These are phyloP conservation scores for Aphanomyces astaci DNA, from an alignment of 352 stramenopile genomes.

Conservation along the genomic window DNA sequence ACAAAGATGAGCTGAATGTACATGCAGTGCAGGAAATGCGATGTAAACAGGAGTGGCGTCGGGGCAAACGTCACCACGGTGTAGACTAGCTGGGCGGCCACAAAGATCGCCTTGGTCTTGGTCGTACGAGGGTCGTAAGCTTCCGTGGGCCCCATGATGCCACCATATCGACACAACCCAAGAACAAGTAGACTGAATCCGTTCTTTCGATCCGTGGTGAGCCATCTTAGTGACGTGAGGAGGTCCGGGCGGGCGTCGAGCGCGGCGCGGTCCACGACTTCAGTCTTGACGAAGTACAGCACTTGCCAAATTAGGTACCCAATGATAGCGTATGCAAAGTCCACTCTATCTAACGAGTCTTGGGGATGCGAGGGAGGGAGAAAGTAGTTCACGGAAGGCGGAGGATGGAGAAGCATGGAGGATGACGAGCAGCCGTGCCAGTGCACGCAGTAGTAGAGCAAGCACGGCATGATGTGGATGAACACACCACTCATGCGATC, in stretches of 20 bases:
- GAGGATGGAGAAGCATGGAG: neutral
- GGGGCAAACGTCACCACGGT: conserved; percentile 33
- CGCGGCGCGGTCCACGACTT: conserved; percentile 29
- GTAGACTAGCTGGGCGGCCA: conserved; percentile 33
- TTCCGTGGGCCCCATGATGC: conserved; percentile 31
- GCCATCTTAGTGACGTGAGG: conserved; percentile 35
- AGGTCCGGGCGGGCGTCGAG: conserved; percentile 30
- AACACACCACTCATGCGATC: conserved; percentile 42
- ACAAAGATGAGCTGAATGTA: conserved; percentile 25
- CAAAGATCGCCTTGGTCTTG: conserved; percentile 39
- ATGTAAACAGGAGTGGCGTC: conserved; percentile 14
- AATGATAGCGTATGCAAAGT: neutral
- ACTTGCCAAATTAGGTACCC: conserved; percentile 38
- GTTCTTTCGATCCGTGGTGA: conserved; percentile 33
- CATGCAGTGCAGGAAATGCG: neutral
- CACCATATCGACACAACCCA: conserved; percentile 15
- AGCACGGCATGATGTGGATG: conserved; percentile 34
- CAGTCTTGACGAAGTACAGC: conserved; percentile 41
- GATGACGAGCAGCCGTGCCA: conserved; percentile 21
- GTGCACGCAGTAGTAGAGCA: conserved; percentile 32
- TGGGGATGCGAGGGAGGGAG: neutral
- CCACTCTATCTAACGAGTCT: neutral
- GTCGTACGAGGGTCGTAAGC: conserved; percentile 26
- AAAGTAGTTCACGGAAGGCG: too few species aligned
- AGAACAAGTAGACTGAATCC: conserved; percentile 30